Conservation (phyloP, 2,329 filamentous ascomycete species). For the Aspergillus awamori region DNA sequence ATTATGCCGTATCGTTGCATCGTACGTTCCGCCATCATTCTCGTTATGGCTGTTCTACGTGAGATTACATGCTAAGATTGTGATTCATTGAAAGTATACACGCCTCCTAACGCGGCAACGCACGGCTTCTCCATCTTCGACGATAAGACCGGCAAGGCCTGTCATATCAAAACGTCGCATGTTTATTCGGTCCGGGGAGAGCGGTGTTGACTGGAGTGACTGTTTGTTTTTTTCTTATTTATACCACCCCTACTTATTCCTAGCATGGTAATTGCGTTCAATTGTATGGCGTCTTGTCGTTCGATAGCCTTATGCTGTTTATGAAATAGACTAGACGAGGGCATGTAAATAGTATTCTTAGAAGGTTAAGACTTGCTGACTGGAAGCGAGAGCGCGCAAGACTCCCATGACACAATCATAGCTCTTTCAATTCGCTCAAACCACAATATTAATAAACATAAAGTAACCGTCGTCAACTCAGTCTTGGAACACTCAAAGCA, state of each 20-base stretch:
- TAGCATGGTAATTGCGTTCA: neutral
- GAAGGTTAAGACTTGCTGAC: no score
- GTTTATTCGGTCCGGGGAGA: constrained; percentile 68
- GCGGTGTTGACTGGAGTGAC: constrained; percentile 21
- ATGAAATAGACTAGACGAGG: neutral
- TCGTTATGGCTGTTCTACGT: neutral
- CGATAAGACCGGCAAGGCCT: constrained; percentile 71
- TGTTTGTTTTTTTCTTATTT: neutral
- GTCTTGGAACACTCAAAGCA: neutral
- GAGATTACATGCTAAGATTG: neutral
- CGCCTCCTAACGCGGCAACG: constrained; percentile 83
- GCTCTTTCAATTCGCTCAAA: neutral
- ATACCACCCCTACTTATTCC: neutral
- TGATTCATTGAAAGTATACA: constrained; percentile 61
- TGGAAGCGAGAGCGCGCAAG: neutral
- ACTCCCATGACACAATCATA: neutral
- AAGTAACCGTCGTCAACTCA: neutral
- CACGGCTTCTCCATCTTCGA: constrained; percentile 83
- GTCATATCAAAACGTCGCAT: constrained; percentile 69
- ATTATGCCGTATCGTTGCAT: constrained; percentile 84
- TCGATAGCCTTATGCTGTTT: neutral
- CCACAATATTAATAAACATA: neutral
- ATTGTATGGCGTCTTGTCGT: neutral
- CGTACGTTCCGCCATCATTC: constrained; percentile 46
- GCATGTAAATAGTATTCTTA: neutral